Evolutionary conservation across 1,284 basidiomycete genomes (phyloP).

Genomic region (Microbotryum lychnidis-dioicae): DNA sequence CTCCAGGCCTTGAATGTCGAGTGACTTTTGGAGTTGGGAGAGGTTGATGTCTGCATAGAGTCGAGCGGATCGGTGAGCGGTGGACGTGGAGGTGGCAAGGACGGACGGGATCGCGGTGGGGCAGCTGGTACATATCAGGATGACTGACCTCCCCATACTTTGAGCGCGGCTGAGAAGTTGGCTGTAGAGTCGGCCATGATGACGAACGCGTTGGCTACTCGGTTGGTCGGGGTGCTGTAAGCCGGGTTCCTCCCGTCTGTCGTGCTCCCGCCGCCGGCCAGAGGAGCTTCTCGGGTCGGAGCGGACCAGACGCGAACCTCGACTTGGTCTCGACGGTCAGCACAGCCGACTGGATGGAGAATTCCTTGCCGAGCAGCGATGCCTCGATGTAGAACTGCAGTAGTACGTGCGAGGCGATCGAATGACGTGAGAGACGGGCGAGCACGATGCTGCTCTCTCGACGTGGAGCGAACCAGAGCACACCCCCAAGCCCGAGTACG

Average conservation of each 20-base stretch:
- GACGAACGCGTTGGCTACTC: too few relatives aligned
- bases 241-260: too few relatives aligned
- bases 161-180: constrained; percentile 19
- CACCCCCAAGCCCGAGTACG: neutral
- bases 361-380: neutral
- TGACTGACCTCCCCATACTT: constrained; percentile 22
- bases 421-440: too few relatives aligned
- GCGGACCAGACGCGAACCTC: neutral
- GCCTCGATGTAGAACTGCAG: neutral
- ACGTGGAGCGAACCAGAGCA: neutral
- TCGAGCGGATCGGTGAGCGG: neutral
- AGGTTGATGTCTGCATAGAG: constrained; percentile 65
- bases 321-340: neutral
- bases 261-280: neutral
- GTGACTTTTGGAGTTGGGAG: constrained; percentile 78
- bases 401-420: too few relatives aligned
- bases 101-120: neutral
- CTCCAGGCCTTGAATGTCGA: constrained; percentile 83
- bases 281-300: neutral
- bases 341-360: neutral
- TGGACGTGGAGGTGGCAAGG: neutral
- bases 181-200: constrained; percentile 14
- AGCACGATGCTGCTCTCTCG: too few relatives aligned
- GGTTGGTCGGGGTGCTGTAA: too few relatives aligned
- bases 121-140: neutral